Evolutionary conservation across 495 filamentous ascomycete species (phyloP).

Genomic region (Collariella sp.): DNA sequence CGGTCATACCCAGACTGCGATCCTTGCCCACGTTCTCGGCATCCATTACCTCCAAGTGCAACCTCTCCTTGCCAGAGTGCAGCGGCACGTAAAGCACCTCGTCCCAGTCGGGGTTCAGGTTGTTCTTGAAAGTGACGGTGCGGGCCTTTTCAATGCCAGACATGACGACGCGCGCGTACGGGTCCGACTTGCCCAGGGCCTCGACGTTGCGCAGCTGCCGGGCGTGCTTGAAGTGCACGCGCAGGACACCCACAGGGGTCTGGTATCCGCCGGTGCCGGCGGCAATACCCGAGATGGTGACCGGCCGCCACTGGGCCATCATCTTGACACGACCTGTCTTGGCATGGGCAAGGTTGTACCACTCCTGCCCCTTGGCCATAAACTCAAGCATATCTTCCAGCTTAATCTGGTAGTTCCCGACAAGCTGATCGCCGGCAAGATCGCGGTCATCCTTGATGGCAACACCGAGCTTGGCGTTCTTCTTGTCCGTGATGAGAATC

Average conservation of each 20-base stretch:
- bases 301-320: constrained; percentile 88
- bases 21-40: constrained; percentile 83
- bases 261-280: constrained; percentile 80
- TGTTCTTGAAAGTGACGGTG: constrained; percentile 93
- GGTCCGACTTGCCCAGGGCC: constrained; percentile 92
- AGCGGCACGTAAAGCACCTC: constrained; percentile 92
- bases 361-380: constrained; percentile 88
- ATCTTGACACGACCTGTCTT: constrained; percentile 83
- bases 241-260: constrained; percentile 88
- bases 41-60: constrained; percentile 93
- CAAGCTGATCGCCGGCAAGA: constrained; percentile 66
- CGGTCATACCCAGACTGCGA: constrained; percentile 69
- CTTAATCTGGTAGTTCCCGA: constrained; percentile 91
- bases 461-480: constrained; percentile 77
- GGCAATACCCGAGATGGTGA: constrained; percentile 64
- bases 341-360: constrained; percentile 79
- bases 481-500: constrained; percentile 85
- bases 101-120: constrained; percentile 92
- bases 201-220: constrained; percentile 83
- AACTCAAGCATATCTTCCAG: constrained; percentile 85
- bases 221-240: constrained; percentile 82
- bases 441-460: constrained; percentile 94
- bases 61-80: constrained; percentile 73
- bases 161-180: constrained; percentile 79
- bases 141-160: constrained; percentile 82